Evolutionary conservation across 306 rosid genomes (phyloP).

Genomic region (Acacia crassicarpa): DNA sequence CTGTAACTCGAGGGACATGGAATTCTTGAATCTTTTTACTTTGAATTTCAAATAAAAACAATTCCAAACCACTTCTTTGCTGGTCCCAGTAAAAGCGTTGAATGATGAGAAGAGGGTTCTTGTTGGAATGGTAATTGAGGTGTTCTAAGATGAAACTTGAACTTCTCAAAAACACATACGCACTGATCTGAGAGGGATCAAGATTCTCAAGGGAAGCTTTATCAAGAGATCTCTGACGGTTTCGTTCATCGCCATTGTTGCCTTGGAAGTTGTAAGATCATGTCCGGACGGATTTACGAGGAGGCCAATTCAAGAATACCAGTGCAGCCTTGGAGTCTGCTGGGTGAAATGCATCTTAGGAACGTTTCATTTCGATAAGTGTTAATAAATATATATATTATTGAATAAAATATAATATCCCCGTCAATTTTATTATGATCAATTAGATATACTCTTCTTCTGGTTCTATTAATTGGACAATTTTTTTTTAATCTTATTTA

Average conservation of each 20-base stretch:
- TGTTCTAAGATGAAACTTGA: neutral
- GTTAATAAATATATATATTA: no score
- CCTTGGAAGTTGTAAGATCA: neutral
- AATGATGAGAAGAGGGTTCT: constrained; percentile 29
- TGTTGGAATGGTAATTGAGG: neutral
- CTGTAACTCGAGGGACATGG: constrained; percentile 27
- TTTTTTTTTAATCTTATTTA: no score
- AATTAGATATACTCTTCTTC: no score
- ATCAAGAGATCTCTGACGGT: neutral
- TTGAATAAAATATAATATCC: no score
- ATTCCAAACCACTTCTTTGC: neutral
- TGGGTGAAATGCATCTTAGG: neutral
- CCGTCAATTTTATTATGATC: no score
- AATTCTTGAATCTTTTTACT: constrained; percentile 18
- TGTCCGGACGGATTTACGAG: no score
- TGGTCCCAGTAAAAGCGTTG: constrained; percentile 21
- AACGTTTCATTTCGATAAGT: neutral
- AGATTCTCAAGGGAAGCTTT: neutral
- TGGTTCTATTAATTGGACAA: no score
- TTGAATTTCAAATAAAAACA: constrained; percentile 19
- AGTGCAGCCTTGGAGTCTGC: neutral
- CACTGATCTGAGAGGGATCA: neutral
- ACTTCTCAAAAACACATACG: neutral
- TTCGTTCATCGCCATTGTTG: neutral
- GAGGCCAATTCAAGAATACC: no score